Base-by-base conservation (phyloP, 306 rosid genomes). In the Quillaja saponaria region DNA sequence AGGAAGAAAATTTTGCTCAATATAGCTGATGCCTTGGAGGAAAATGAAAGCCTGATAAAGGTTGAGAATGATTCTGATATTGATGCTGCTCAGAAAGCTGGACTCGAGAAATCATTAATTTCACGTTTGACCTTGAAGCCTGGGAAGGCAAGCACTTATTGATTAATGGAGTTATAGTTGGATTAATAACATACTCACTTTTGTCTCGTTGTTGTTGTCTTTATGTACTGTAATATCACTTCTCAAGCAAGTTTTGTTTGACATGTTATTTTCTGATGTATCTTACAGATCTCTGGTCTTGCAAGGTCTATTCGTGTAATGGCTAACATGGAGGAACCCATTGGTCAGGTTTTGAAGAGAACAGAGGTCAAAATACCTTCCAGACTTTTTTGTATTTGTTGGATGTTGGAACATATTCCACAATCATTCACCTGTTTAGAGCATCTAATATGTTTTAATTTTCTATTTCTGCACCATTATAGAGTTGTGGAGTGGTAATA, bases 261-360 rank as follows among this genome's bases (percentile, higher is more conserved):
- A 40, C 6, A 21, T 63, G 19, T 15, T 65, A 15, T 55, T 61
- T 4, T 52, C 20, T 73, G 44, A 73, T 48, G 41, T 61, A 18
- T 56, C 63, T 50, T 55, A 46, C 83, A 91, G 98, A 82, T 88
- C 56, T 45, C 74, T 28, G 39, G 81, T 51, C 96, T 88, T 56
- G 96, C 82, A 42, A 84, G 61, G 60, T 82, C 98, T 15, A 39
- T 91, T 45, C 95, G 95, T 35, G 80, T 73, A 64, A 79, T 91
- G 62, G 96, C 96, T 2, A 79, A 86, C 64, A 86, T 88, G 96
- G 81, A 84, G 45, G 98, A 91, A 63, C 95, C 98, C 58, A 39
- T 91, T 61, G 95, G 92, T 64, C 84, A 68, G 50, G 71, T 86
- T 68, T 76, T 84, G 37, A 78, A 67, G 83, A 86, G 81, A 83